These are phyloP conservation scores for Didymella lethalis DNA, from an alignment of 2,329 filamentous ascomycete genomes.

Conservation along the genomic window DNA sequence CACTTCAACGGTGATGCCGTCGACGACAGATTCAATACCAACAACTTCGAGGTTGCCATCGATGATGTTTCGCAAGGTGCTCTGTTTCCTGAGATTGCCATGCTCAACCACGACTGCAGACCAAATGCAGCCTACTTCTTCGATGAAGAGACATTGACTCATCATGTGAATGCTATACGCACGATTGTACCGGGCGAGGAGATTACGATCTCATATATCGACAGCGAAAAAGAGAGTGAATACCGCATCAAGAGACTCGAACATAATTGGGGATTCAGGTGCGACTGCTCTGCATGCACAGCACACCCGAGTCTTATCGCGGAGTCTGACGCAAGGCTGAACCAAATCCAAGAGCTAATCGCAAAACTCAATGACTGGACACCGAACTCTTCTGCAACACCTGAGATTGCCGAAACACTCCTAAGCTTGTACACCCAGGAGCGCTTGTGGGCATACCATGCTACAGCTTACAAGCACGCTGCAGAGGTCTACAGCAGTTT, in stretches of 20 bases:
- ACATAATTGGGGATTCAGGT: constrained; percentile 52
- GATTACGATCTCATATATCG: constrained; percentile 55
- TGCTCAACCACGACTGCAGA: constrained; percentile 50
- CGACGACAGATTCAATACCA: constrained; percentile 48
- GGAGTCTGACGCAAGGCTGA: constrained; percentile 48
- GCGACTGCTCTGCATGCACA: constrained; percentile 50
- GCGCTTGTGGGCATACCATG: constrained; percentile 48
- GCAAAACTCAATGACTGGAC: constrained; percentile 42
- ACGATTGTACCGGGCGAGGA: constrained; percentile 52
- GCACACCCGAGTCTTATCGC: constrained; percentile 34
- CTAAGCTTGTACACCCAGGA: constrained; percentile 51
- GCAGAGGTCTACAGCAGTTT: constrained; percentile 52
- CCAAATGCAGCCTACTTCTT: constrained; percentile 54
- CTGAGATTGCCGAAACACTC: constrained; percentile 47
- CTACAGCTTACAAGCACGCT: constrained; percentile 51
- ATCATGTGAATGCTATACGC: constrained; percentile 52
- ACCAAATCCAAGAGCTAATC: constrained; percentile 45
- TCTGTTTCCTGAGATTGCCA: constrained; percentile 47
- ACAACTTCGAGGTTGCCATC: constrained; percentile 45
- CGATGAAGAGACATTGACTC: constrained; percentile 49
- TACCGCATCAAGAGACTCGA: constrained; percentile 45
- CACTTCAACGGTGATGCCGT: constrained; percentile 44
- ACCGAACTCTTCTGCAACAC: constrained; percentile 32
- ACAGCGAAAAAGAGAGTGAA: constrained; percentile 44
- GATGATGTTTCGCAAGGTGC: constrained; percentile 36